These are phyloP conservation scores for Melaleuca quinquenervia DNA, from an alignment of 345 rosid species.

Conservation along the genomic window DNA sequence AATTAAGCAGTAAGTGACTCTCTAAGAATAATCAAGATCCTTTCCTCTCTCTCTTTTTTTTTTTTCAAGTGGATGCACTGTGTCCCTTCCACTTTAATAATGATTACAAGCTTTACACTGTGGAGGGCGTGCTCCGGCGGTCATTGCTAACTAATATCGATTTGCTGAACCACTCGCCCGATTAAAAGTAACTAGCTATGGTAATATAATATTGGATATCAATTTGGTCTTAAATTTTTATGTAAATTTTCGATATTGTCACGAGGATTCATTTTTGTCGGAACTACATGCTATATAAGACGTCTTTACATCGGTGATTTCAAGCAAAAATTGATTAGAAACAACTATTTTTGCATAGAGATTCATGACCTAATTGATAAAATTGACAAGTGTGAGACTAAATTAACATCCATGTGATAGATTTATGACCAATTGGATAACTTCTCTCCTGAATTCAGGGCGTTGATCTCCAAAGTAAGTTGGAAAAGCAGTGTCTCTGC, in stretches of 20 bases:
- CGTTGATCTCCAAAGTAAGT: neutral
- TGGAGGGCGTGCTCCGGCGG: neutral
- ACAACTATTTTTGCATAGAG: accelerated
- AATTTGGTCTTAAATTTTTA: neutral
- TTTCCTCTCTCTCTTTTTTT: neutral
- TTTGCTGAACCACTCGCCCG: neutral
- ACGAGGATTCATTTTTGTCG: accelerated
- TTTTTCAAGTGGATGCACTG: neutral
- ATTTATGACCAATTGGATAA: accelerated
- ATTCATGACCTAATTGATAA: neutral
- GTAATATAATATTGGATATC: neutral
- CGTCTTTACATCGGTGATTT: neutral
- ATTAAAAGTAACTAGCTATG: no score
- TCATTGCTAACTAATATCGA: neutral
- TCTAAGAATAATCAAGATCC: neutral
- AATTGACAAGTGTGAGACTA: neutral
- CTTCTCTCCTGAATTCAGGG: neutral
- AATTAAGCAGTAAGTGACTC: neutral
- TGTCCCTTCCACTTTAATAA: neutral
- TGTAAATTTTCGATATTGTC: neutral
- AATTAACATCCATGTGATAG: neutral
- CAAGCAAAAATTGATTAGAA: accelerated
- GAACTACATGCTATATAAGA: neutral
- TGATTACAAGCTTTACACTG: neutral
- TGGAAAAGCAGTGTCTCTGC: neutral